phyloP scores from a whole-genome alignment of 208 protist genomes.

The Trypanosoma rangeli region DNA sequence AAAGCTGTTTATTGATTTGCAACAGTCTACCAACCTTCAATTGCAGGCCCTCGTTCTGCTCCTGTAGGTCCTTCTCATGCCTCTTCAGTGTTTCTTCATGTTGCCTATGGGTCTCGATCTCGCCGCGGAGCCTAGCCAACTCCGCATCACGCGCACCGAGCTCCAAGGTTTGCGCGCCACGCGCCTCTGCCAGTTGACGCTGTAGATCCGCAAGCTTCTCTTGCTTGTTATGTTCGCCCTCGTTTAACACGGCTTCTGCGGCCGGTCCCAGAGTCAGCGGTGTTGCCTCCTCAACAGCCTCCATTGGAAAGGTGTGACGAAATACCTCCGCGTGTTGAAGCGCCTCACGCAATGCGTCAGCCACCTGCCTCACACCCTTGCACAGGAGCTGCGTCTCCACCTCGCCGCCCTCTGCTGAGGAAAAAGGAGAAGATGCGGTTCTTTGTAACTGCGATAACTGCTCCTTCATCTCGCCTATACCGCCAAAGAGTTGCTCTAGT shows the following conservation, averaged over 20 bases:
- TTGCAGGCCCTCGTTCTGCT: slow-evolving; percentile 18
- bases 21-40: slow-evolving; percentile 14
- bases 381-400: slow-evolving; percentile 15
- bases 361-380: slow-evolving; percentile 23
- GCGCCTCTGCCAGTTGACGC: neutral
- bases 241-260: neutral
- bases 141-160: slow-evolving; percentile 6
- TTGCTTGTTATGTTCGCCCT: neutral
- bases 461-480: slow-evolving; percentile 16
- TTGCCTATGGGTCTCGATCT: slow-evolving; percentile 19
- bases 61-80: slow-evolving; percentile 14
- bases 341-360: slow-evolving; percentile 19
- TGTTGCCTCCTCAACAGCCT: neutral
- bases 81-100: slow-evolving; percentile 23
- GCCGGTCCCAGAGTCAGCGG: neutral
- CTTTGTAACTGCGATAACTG: slow-evolving; percentile 26
- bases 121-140: slow-evolving; percentile 6
- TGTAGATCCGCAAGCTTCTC: neutral
- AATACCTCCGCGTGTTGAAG: slow-evolving; percentile 24
- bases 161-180: neutral
- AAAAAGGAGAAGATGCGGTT: slow-evolving; percentile 1
- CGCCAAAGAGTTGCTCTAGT: slow-evolving; percentile 13
- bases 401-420: neutral
- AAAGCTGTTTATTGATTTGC: slow-evolving; percentile 26
- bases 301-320: slow-evolving; percentile 14